Base-by-base conservation (phyloP, 1,284 basidiomycete genomes). In the Trametes polyzona region DNA sequence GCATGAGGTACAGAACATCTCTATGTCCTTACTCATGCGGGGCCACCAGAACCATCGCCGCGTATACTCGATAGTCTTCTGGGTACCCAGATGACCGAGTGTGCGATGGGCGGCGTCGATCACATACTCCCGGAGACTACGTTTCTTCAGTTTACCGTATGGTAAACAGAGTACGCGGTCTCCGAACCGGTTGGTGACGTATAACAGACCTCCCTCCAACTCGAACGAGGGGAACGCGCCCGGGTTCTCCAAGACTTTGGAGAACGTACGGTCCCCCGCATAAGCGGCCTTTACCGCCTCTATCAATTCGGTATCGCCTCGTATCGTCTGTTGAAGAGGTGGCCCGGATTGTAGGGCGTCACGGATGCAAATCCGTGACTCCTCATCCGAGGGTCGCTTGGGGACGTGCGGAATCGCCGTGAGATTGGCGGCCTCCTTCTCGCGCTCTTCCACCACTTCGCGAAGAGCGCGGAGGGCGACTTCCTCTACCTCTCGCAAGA, bases 11-110 rank as follows among this genome's bases (percentile, higher is more conserved):
- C 69, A 70, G 55, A 68, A 70, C 7, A 17, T 52, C 8, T 47
- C 41, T n/a, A 57, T 48, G 32, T 67, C 55, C n/a, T 46, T 41
- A 2, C 55, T 61, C 11, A 74, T 59, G 9, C 41, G 32, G 5
- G 67, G 69, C 74, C 74, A 76, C 73, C 73, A 76, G 40, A 66
- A 72, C 63, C 64, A 71, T 36, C 27, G 32, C 7, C 46, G 47
- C 19, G 58, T 4, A 47, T 73, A 73, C 9, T 68, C 67, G 0
- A 55, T 46, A 0, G 72, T 73, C 16, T 67, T 61, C 30, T 64
- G 58, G 0, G 55, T 1, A 0, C 70, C 69, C n/a, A 63, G 56
- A 52, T 74, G 72, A 0, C 71, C 69, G 2, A 74, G n/a, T 0
- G 59, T 52, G 0, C 12, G 3, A 50, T 74, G 72, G 0, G 67